Conservation (phyloP, 768 basidiomycete species). For the Dentipellis fragilis region DNA sequence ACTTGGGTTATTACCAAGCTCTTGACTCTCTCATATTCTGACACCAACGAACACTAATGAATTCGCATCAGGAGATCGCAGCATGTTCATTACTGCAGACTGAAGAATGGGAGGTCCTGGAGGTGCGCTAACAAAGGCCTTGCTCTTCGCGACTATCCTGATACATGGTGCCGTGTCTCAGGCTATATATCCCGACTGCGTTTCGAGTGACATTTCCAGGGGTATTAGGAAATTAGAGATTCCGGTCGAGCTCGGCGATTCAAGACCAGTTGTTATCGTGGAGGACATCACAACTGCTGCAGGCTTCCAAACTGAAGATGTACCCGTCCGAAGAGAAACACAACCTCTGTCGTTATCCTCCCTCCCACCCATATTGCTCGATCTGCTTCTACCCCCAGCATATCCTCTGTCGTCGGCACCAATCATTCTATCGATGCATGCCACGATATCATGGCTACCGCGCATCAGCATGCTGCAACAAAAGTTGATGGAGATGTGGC, state of each 20-base stretch:
- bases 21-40: not conserved
- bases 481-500: slow-evolving; percentile 47
- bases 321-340: slow-evolving; percentile 6
- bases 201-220: slow-evolving; percentile 30
- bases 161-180: slow-evolving; percentile 22
- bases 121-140: slow-evolving; percentile 28
- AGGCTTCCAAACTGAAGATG: not conserved
- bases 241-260: slow-evolving; percentile 46
- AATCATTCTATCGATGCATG: not conserved
- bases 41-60: not conserved
- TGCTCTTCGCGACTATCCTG: not conserved
- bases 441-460: slow-evolving; percentile 28
- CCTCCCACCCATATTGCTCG: slow-evolving; percentile 56
- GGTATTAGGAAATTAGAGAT: slow-evolving; percentile 48
- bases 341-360: slow-evolving; percentile 29
- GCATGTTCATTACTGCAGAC: slow-evolving; percentile 25
- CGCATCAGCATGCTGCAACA: slow-evolving; percentile 33
- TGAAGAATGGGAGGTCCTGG: slow-evolving; percentile 55
- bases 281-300: slow-evolving; percentile 14
- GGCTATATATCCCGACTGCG: slow-evolving; percentile 74
- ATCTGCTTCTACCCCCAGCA: slow-evolving; percentile 36
- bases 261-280: slow-evolving; percentile 30
- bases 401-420: slow-evolving; percentile 54
- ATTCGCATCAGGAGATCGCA: not conserved
- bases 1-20: not conserved